These are phyloP conservation scores for Fusarium sp. DNA, from an alignment of 2,329 filamentous ascomycete species.

Conservation along the genomic window DNA sequence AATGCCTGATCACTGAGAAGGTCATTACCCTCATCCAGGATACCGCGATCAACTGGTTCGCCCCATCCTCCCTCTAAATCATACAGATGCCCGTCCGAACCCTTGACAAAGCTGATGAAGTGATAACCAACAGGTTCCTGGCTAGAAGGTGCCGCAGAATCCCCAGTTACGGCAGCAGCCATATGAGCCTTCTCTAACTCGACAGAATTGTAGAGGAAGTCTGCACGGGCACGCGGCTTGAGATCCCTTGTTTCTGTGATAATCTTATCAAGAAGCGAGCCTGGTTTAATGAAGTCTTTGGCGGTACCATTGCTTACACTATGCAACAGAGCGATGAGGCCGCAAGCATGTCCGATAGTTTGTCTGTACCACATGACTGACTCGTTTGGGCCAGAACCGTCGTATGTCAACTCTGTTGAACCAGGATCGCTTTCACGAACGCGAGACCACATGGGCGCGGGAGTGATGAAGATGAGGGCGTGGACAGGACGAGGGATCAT, in stretches of 20 bases:
- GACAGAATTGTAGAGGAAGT: constrained; percentile 76
- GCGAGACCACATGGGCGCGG: constrained; percentile 63
- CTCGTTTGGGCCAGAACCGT: constrained; percentile 59
- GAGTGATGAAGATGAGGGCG: constrained; percentile 84
- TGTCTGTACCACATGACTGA: constrained; percentile 86
- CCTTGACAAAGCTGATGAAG: constrained; percentile 84
- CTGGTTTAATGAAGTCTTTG: constrained; percentile 62
- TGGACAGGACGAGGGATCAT: constrained; percentile 78
- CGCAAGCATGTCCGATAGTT: constrained; percentile 85
- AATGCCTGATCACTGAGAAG: constrained; percentile 76
- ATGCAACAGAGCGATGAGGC: constrained; percentile 82
- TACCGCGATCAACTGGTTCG: constrained; percentile 76
- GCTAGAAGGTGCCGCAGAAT: constrained; percentile 72
- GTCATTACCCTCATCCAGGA: constrained; percentile 67
- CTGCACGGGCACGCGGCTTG: constrained; percentile 69
- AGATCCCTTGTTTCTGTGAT: constrained; percentile 71
- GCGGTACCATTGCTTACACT: constrained; percentile 76
- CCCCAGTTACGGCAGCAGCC: constrained; percentile 74
- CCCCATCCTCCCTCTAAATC: constrained; percentile 82
- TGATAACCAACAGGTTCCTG: constrained; percentile 75
- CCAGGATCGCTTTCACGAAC: constrained; percentile 47
- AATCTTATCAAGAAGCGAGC: constrained; percentile 68
- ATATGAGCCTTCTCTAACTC: constrained; percentile 80
- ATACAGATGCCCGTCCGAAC: constrained; percentile 73
- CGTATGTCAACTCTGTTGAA: constrained; percentile 48